Percentiles rank a stretch among this genome's conserved stretches.
These are phyloP conservation scores for Diversispora epigaea DNA, from an alignment of 192 early-diverging fungal species.

Conservation along the genomic window DNA sequence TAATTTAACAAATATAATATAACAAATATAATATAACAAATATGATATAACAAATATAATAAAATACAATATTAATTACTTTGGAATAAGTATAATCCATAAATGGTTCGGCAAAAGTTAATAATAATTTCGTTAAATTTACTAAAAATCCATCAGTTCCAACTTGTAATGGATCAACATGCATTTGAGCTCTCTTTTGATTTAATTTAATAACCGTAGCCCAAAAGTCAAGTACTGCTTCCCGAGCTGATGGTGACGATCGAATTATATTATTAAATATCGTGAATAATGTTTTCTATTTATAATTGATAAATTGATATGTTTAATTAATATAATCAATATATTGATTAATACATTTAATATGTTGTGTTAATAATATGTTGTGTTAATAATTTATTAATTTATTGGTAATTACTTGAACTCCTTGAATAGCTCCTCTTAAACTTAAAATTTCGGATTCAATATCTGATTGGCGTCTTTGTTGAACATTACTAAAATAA, in stretches of 20 bases:
- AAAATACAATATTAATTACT: constrained; percentile 33
- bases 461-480: constrained; percentile 53
- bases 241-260: constrained; percentile 53
- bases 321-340: neutral
- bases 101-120: constrained; percentile 82
- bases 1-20: neutral
- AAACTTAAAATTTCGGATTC: constrained; percentile 56
- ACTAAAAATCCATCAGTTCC: constrained; percentile 86
- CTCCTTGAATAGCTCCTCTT: constrained; percentile 57
- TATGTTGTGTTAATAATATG: no score
- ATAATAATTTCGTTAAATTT: constrained; percentile 66
- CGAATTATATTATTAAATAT: constrained; percentile 68
- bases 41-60: neutral
- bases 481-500: constrained; percentile 52
- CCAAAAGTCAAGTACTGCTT: constrained; percentile 66
- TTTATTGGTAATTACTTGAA: constrained; percentile 42
- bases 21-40: neutral
- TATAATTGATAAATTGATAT: neutral
- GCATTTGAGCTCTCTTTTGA: constrained; percentile 68
- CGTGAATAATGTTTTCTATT: constrained; percentile 43
- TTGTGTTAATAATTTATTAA: neutral
- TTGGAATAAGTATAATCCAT: constrained; percentile 77
- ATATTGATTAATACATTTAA: no score
- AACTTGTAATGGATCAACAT: constrained; percentile 71
- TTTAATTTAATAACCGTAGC: constrained; percentile 65